Evolutionary conservation across 2,329 filamentous ascomycete species (phyloP), one percentile per base, ranked within the genome.

Genomic region (Penicillium sp.): DNA sequence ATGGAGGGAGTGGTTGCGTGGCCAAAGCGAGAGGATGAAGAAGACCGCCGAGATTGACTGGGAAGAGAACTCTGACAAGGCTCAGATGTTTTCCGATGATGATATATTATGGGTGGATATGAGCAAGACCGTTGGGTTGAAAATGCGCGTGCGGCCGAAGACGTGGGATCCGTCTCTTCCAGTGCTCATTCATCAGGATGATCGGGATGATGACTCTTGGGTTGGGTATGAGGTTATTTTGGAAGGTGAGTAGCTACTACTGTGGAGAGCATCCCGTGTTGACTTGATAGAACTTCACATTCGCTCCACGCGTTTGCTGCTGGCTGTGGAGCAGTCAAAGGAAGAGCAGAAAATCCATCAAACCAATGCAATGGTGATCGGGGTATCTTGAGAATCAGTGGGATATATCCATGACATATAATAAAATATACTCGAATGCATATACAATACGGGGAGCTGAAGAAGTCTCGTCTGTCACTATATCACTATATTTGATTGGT

Each of bases 161-260:
- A 77, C 76, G 69, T 70, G 74, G 66, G 73, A 71, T 66, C 66
- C 72, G 50, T 66, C 78, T 35, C 74, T 76, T 56, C 83, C 85
- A 1, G 70, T 89, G 14, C 74, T 89, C 6, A 18, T 57, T 31
- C 50, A 57, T n/a, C 32, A 56, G 13, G 72, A 85, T 16, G 75
- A 78, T 2, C 75, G 74, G 10, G 82, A 86, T 49, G 85, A 90
- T 52, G 85, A 90, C 44, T 73, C 82, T n/a, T 80, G 86, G 4
- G 84, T 89, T 10, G 85, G 80, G 52, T 94, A 91, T 68, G 82
- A 82, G 42, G 76, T 94, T 29, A 83, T 89, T 54, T 89, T 90
- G 66, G 80, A 89, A 82, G 86, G 89, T 90, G 76, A 56, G 80
- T 68, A 26, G 7, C 16, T 29, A 2, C 31, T 57, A 0, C 16